Base-by-base conservation (phyloP, 1,284 basidiomycete species). In the Moesziomyces antarcticus region DNA sequence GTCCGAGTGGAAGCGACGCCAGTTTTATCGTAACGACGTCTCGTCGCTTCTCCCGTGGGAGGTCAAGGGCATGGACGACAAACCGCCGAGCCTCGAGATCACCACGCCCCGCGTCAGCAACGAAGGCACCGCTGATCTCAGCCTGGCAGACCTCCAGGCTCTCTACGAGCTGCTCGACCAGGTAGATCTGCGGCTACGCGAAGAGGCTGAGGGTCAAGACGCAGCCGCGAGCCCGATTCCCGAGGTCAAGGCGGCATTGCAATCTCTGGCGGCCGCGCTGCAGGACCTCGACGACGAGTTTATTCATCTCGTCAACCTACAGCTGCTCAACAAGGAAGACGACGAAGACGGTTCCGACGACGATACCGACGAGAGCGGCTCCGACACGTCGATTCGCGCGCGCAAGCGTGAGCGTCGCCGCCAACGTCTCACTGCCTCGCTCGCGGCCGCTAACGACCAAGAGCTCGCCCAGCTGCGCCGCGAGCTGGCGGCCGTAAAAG, bases 11-110 rank as follows among this genome's bases (percentile, higher is more conserved):
- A 69, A 68, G 62, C 65, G 77, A 1, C 71, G 82, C 24, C 69
- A 73, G 25, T 53, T 76, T 37, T 78, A 77, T 27, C 56, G 68
- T 33, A 60, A 27, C 25, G 72, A 75, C 47, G 64, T 80, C 6
- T 71, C 70, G 5, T 66, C 73, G 14, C 68, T 72, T 22, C 46
- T 82, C 37, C 81, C 81, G 5, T 82, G 79, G 77, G 73, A 81
- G 30, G 61, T 78, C 47, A 71, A 73, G 24, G 70, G 74, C 6
- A 68, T 82, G 56, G 80, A 82, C 20, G 76, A 73, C 45, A 62
- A 65, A 16, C 67, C 76, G 7, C 80, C 78, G 0, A 70, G 63
- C 22, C 66, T 83, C 24, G 82, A 83, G 51, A 82, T 83, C 48
- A 79, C 77, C 5, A 78, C 77, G 2, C 66, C 68, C 3, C 58